Evolutionary conservation across 129 eudicot species (phyloP).

Genomic region (Chrysanthemum lavandulifolium): DNA sequence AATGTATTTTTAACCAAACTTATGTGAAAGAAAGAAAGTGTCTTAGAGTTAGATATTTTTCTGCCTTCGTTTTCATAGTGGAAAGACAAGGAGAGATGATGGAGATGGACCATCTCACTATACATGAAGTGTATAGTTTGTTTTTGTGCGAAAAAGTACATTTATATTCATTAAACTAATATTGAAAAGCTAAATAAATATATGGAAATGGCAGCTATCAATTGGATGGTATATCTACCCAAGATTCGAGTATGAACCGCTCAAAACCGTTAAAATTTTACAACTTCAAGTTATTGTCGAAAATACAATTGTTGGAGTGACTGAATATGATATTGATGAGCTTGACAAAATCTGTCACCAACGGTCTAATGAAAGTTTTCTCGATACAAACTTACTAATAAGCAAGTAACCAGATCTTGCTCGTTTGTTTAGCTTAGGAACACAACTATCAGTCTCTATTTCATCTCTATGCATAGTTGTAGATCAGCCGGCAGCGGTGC

Average conservation of each 20-base stretch:
- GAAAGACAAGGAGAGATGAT: slow-evolving; percentile 15
- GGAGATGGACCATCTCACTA: slow-evolving; percentile 39
- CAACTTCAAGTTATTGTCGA: too few relatives aligned
- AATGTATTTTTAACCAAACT: neutral
- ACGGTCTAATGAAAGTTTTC: neutral
- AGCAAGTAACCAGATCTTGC: too few relatives aligned
- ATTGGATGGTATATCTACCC: neutral
- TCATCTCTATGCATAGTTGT: too few relatives aligned
- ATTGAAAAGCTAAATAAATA: neutral
- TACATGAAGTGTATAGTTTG: neutral
- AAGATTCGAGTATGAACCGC: too few relatives aligned
- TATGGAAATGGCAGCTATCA: neutral
- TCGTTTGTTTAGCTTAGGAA: too few relatives aligned
- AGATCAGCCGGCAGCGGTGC: too few relatives aligned
- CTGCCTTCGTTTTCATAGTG: slow-evolving; percentile 29
- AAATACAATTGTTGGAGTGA: neutral
- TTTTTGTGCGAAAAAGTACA: neutral
- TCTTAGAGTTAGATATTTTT: slow-evolving; percentile 23
- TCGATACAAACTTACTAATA: too few relatives aligned
- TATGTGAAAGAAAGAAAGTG: neutral
- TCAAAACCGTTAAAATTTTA: too few relatives aligned
- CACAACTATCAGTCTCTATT: too few relatives aligned
- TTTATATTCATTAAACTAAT: neutral
- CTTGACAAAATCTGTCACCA: neutral
- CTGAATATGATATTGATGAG: neutral